These are phyloP conservation scores for Scedosporium apiospermum DNA, from an alignment of 2,329 filamentous ascomycete species.

Conservation along the genomic window DNA sequence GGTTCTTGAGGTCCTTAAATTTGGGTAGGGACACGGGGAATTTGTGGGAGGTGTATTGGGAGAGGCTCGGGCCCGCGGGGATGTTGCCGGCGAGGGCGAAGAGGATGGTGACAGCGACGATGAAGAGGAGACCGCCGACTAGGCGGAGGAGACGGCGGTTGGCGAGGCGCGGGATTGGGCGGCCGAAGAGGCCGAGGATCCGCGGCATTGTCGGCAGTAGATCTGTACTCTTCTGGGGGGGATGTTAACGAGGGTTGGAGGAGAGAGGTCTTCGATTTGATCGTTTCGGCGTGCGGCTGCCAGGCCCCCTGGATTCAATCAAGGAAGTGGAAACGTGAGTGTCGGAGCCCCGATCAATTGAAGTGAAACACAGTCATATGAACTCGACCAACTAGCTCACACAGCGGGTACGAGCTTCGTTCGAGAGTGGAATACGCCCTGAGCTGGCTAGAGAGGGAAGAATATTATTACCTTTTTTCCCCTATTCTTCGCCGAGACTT, in stretches of 20 bases:
- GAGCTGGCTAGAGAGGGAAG: neutral
- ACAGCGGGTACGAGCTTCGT: neutral
- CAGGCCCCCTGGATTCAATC: too few relatives aligned
- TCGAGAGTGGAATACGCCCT: neutral
- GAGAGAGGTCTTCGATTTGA: neutral
- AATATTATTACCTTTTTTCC: neutral
- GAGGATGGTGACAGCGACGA: slow-evolving; percentile 44
- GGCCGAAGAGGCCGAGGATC: slow-evolving; percentile 30
- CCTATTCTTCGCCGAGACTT: neutral
- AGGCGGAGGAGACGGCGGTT: slow-evolving; percentile 44
- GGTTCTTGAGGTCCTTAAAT: slow-evolving; percentile 28
- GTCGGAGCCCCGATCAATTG: neutral
- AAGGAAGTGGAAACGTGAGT: neutral
- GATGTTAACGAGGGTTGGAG: neutral
- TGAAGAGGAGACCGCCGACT: slow-evolving; percentile 39
- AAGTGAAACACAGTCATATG: neutral
- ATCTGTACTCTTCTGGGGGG: neutral
- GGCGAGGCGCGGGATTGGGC: slow-evolving; percentile 38
- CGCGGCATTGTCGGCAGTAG: slow-evolving; percentile 29
- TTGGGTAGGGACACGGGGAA: slow-evolving; percentile 33
- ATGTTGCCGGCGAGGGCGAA: slow-evolving; percentile 39
- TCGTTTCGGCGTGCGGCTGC: too few relatives aligned
- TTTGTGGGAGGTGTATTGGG: slow-evolving; percentile 38
- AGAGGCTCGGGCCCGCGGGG: slow-evolving; percentile 38
- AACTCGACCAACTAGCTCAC: neutral